Conservation (phyloP, 139 green algal genomes). For the Closterium sp. region DNA sequence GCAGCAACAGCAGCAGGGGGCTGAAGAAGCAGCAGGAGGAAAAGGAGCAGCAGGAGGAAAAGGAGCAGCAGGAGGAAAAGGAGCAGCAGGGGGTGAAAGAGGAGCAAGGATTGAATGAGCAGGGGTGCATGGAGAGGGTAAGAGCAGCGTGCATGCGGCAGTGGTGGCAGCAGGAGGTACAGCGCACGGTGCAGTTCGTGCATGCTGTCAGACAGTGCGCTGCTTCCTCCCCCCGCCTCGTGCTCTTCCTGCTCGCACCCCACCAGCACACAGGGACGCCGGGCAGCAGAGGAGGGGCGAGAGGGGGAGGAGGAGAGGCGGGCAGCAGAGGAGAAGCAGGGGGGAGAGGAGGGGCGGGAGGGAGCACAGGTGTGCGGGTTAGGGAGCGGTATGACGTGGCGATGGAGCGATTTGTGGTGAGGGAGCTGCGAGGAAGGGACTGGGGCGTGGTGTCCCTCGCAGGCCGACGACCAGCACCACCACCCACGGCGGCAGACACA, state of each 20-base stretch:
- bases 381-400: neutral
- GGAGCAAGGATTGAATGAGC: neutral
- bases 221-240: neutral
- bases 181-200: neutral
- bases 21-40: neutral
- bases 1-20: neutral
- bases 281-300: neutral
- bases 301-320: neutral
- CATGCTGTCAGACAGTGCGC: neutral
- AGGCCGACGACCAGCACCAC: neutral
- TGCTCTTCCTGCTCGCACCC: neutral
- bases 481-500: too few species aligned
- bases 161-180: neutral
- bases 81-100: too few species aligned
- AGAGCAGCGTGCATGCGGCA: neutral
- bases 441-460: neutral
- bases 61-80: too few species aligned
- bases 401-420: neutral
- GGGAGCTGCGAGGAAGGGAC: neutral
- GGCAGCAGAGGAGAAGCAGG: neutral
- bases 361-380: neutral
- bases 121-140: neutral
- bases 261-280: too few species aligned
- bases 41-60: neutral
- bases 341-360: neutral